These are phyloP conservation scores for Asterionellopsis glacialis DNA, from an alignment of 108 stramenopile species.

Conservation along the genomic window DNA sequence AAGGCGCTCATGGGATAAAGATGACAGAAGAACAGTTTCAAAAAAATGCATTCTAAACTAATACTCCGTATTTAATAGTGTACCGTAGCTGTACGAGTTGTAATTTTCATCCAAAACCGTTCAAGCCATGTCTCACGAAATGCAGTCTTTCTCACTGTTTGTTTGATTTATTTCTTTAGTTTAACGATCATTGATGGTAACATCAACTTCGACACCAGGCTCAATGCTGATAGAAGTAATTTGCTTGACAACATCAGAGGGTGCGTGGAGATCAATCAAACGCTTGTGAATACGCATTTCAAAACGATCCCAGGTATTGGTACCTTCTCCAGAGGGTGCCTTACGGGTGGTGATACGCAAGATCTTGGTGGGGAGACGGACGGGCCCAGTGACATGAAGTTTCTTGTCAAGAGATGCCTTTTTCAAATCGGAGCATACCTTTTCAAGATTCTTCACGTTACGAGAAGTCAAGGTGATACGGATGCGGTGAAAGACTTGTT, in stretches of 20 bases:
- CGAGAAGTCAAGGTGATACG: slow-evolving; percentile 99
- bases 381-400: slow-evolving; percentile 93
- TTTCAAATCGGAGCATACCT: slow-evolving; percentile 98
- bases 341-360: slow-evolving; percentile 98
- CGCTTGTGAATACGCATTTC: slow-evolving; percentile 99
- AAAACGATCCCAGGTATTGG: slow-evolving; percentile 99
- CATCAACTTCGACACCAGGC: slow-evolving; percentile 98
- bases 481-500: slow-evolving; percentile 87
- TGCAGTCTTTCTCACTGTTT: too few relatives aligned
- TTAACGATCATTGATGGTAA: slow-evolving; percentile 89
- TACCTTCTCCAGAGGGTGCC: slow-evolving; percentile 99
- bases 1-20: too few relatives aligned
- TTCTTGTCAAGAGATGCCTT: slow-evolving; percentile 90
- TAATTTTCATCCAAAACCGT: too few relatives aligned
- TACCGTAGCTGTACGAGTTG: too few relatives aligned
- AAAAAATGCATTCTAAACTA: too few relatives aligned
- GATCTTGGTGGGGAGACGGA: slow-evolving; percentile 98
- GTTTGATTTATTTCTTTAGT: too few relatives aligned
- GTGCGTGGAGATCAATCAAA: slow-evolving; percentile 95
- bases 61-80: too few relatives aligned
- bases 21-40: too few relatives aligned
- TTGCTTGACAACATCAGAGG: slow-evolving; percentile 97
- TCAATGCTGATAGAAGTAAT: slow-evolving; percentile 98
- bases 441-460: slow-evolving; percentile 97
- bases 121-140: too few relatives aligned